phyloP scores from a whole-genome alignment of 2,329 filamentous ascomycete genomes.

The Xylariaceae sp. region DNA sequence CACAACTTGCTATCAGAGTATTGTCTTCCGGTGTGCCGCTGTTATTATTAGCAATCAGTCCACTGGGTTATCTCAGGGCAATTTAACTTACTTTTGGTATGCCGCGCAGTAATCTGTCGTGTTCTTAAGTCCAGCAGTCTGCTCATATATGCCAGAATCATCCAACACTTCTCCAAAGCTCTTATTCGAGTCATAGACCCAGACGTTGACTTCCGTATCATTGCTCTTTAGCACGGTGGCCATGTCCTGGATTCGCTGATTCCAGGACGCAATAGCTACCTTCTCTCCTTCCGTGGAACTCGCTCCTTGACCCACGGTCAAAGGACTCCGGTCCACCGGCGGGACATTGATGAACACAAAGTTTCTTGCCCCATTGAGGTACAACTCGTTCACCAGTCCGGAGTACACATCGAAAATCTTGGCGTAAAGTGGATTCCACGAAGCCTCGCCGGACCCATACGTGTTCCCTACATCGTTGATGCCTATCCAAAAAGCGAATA shows the following conservation, averaged over 20 bases:
- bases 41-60: conserved; percentile 12
- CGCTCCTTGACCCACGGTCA: conserved; percentile 45
- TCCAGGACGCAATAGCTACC: conserved; percentile 55
- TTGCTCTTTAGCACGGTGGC: conserved; percentile 42
- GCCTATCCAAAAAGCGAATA: conserved; percentile 56
- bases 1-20: conserved; percentile 49
- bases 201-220: conserved; percentile 48
- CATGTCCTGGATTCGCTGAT: conserved; percentile 47
- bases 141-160: conserved; percentile 49
- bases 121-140: conserved; percentile 58
- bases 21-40: conserved; percentile 50
- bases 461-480: conserved; percentile 59
- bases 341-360: conserved; percentile 64
- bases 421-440: conserved; percentile 39
- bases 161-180: conserved; percentile 57
- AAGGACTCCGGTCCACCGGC: conserved; percentile 56
- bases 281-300: conserved; percentile 40
- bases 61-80: not conserved
- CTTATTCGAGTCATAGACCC: conserved; percentile 55
- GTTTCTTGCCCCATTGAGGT: conserved; percentile 56
- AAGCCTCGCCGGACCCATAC: conserved; percentile 39
- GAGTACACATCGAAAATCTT: conserved; percentile 49
- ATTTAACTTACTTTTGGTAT: conserved; percentile 54
- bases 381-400: conserved; percentile 48
- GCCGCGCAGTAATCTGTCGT: conserved; percentile 56